A percentile compares a stretch with the other conserved stretches of the same genome.
Evolutionary conservation across 2,329 filamentous ascomycete species (phyloP).

Genomic region (Calonectria naviculata): DNA sequence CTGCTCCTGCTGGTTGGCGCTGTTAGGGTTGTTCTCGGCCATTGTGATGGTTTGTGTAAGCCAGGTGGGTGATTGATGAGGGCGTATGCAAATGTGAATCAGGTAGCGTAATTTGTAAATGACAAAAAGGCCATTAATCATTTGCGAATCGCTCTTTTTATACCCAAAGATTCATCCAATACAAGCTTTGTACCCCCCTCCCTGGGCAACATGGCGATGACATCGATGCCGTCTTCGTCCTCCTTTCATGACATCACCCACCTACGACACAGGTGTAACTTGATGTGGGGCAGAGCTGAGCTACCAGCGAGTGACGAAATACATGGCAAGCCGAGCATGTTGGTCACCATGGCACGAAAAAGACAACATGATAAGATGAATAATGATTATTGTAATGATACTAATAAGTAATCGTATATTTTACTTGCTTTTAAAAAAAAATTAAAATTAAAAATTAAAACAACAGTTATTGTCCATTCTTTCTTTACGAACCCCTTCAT

Average conservation of each 20-base stretch:
- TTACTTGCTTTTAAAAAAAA: no score
- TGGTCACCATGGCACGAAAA: no score
- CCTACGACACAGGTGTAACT: conserved; percentile 9
- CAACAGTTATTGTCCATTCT: no score
- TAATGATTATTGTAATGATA: no score
- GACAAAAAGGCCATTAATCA: not conserved
- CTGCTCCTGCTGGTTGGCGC: conserved; percentile 32
- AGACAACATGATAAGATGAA: not conserved
- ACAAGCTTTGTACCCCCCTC: conserved; percentile 8
- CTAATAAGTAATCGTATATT: no score
- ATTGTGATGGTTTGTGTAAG: conserved; percentile 31
- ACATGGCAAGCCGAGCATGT: no score
- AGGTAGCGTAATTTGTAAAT: not conserved
- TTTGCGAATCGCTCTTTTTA: conserved; percentile 20
- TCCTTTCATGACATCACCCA: conserved; percentile 42
- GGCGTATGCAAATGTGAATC: not conserved
- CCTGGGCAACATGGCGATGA: conserved; percentile 35
- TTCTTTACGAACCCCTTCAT: no score
- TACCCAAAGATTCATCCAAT: conserved; percentile 15
- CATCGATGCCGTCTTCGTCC: conserved; percentile 35
- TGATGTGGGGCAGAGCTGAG: not conserved
- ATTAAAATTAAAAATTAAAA: no score
- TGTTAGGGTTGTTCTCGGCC: conserved; percentile 41
- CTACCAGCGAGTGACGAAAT: not conserved
- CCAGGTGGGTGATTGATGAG: no score